phyloP scores from a whole-genome alignment of 2,329 filamentous ascomycete species.

The Fusarium domesticum region DNA sequence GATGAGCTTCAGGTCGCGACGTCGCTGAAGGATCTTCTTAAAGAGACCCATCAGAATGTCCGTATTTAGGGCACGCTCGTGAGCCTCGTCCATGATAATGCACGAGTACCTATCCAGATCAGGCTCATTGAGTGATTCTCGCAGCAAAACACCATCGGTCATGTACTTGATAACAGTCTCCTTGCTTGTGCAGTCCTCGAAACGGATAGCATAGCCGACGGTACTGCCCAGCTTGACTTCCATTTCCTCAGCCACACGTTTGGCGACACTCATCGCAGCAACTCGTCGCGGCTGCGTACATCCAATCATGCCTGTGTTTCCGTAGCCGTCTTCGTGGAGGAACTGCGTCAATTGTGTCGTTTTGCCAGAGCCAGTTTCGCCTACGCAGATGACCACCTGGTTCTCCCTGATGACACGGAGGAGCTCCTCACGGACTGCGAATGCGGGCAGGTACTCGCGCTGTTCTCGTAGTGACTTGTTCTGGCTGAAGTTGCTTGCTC shows the following conservation, averaged over 20 bases:
- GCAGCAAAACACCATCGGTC: conserved; percentile 92
- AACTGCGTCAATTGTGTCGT: conserved; percentile 98
- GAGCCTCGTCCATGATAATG: conserved; percentile 99
- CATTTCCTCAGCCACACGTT: conserved; percentile 98
- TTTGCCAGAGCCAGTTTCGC: conserved; percentile 95
- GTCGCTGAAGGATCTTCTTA: conserved; percentile 89
- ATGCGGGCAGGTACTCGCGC: conserved; percentile 88
- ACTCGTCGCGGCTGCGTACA: conserved; percentile 96
- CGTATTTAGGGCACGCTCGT: conserved; percentile 93
- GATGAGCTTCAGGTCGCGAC: conserved; percentile 90
- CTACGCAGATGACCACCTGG: conserved; percentile 94
- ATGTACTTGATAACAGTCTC: conserved; percentile 98
- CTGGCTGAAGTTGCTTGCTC: conserved; percentile 87
- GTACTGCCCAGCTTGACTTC: conserved; percentile 81
- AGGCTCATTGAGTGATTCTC: conserved; percentile 88
- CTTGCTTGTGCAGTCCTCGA: conserved; percentile 95
- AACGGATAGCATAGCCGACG: conserved; percentile 96
- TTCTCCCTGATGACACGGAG: conserved; percentile 92
- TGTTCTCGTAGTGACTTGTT: conserved; percentile 90
- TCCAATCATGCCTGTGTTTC: conserved; percentile 81
- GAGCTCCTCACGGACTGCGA: conserved; percentile 91
- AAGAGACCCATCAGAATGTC: conserved; percentile 97
- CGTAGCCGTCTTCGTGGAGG: conserved; percentile 91
- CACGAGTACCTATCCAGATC: conserved; percentile 96
- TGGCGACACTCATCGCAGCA: conserved; percentile 97